Conservation (phyloP, 768 basidiomycete species). For the Pleurotus cornucopiae region DNA sequence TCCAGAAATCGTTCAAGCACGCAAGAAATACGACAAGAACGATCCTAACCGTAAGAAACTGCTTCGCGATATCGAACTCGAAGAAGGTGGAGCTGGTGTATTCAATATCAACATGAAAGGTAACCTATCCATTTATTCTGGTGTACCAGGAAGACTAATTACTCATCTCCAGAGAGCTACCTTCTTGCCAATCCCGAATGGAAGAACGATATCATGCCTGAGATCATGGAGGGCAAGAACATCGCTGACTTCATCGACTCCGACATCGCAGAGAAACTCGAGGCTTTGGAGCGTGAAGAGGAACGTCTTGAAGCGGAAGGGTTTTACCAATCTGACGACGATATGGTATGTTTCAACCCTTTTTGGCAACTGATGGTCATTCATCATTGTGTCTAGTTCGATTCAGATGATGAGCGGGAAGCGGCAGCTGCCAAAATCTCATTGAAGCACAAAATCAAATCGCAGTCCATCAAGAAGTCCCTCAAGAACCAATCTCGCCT, state of each 20-base stretch:
- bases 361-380: neutral
- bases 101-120: slow-evolving; percentile 89
- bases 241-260: slow-evolving; percentile 98
- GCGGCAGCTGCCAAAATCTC: slow-evolving; percentile 55
- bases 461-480: slow-evolving; percentile 79
- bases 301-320: slow-evolving; percentile 92
- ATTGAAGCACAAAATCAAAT: slow-evolving; percentile 63
- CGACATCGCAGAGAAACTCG: slow-evolving; percentile 94
- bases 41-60: slow-evolving; percentile 76
- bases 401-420: slow-evolving; percentile 79
- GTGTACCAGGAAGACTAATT: no score
- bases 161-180: slow-evolving; percentile 69
- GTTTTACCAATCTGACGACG: slow-evolving; percentile 88
- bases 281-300: slow-evolving; percentile 95
- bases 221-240: slow-evolving; percentile 98
- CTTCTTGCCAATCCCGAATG: slow-evolving; percentile 84
- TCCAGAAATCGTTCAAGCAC: slow-evolving; percentile 75
- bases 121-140: slow-evolving; percentile 32
- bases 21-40: slow-evolving; percentile 80
- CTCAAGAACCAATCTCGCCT: slow-evolving; percentile 80
- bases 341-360: slow-evolving; percentile 53
- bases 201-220: slow-evolving; percentile 98
- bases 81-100: slow-evolving; percentile 86
- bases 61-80: slow-evolving; percentile 78
- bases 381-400: slow-evolving; percentile 33